Percentiles rank a stretch among this genome's conserved stretches.
Conservation (phyloP, 2,329 filamentous ascomycete genomes). For the Exophiala bonariae region DNA sequence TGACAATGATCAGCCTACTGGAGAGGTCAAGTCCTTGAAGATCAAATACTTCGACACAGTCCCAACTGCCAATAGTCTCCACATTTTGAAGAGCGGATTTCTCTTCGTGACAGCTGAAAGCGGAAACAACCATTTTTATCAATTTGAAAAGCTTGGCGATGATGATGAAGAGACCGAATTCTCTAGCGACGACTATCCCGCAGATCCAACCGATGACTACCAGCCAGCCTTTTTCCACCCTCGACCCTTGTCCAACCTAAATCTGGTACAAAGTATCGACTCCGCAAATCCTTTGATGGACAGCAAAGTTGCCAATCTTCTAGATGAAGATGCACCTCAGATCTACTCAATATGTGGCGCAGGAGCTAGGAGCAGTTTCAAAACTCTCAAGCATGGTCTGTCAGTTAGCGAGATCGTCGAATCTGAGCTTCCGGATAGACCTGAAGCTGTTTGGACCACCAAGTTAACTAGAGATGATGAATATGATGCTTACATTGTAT, state of each 20-base stretch:
- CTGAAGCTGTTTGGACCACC: constrained; percentile 91
- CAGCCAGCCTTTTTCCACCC: constrained; percentile 83
- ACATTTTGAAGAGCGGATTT: constrained; percentile 94
- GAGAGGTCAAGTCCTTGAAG: constrained; percentile 78
- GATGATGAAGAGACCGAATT: constrained; percentile 90
- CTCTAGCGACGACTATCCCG: constrained; percentile 76
- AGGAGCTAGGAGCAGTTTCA: constrained; percentile 84
- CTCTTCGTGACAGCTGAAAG: constrained; percentile 90
- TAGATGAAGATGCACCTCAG: constrained; percentile 81
- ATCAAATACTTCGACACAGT: constrained; percentile 99
- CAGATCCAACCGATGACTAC: constrained; percentile 70
- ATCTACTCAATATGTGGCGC: constrained; percentile 92
- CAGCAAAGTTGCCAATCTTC: constrained; percentile 87
- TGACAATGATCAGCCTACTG: constrained; percentile 72
- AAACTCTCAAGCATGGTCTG: constrained; percentile 87
- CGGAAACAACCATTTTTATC: constrained; percentile 92
- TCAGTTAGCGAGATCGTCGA: constrained; percentile 96
- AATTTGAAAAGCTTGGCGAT: constrained; percentile 95
- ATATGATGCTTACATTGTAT: constrained; percentile 91
- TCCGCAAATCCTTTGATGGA: constrained; percentile 90
- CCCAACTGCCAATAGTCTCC: constrained; percentile 80
- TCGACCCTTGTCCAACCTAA: constrained; percentile 75
- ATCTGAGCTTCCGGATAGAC: constrained; percentile 84
- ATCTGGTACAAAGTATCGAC: constrained; percentile 78
- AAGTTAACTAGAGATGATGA: constrained; percentile 79